Evolutionary conservation across 73 alveolate species (phyloP), one percentile per base, ranked within the genome.

Genomic region (Effrenium voratum): DNA sequence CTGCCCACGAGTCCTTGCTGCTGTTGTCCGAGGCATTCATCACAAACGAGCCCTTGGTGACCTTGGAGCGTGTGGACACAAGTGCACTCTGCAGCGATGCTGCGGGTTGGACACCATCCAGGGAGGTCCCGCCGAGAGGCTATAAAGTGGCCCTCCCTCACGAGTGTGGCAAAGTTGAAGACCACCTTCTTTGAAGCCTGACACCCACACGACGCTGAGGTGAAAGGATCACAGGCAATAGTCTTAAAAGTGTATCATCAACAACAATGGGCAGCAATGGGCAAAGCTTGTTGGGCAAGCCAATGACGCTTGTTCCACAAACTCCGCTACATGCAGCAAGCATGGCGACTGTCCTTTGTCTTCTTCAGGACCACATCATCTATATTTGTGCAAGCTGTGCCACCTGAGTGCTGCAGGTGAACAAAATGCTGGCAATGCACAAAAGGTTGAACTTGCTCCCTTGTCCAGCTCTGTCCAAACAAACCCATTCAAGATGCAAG

Each of bases 1-100:
- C n/a, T n/a, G n/a, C n/a, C n/a, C n/a, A n/a, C n/a, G n/a, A n/a
- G 82, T 26, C 82, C 10, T 72, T 72, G 46, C 44, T 66, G 50
- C 49, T 44, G 95, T 87, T 87, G 40, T 63, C 85, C 38, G 95
- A 60, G 75, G 47, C 82, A 34, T 72, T 72, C 32, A 0, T 34
- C 86, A 75, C 87, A 24, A 90, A 90, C 75, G 96, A 73, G 19
- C 94, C 94, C 50, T 59, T 59, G n/a, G 94, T 85, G 59, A 85
- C 94, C 94, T 85, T 30, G 26, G 40, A 16, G 0, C 6, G 4
- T 3, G n/a, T n/a, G n/a, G n/a, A n/a, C n/a, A n/a, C n/a, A n/a
- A n/a, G n/a, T n/a, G n/a, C n/a, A n/a, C n/a, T n/a, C n/a, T n/a
- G n/a, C n/a, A n/a, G n/a, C n/a, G n/a, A n/a, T n/a, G n/a, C n/a